Percentiles rank a stretch among this genome's conserved stretches.
phyloP scores from a whole-genome alignment of 345 rosid species.

The Aethionema arabicum region DNA sequence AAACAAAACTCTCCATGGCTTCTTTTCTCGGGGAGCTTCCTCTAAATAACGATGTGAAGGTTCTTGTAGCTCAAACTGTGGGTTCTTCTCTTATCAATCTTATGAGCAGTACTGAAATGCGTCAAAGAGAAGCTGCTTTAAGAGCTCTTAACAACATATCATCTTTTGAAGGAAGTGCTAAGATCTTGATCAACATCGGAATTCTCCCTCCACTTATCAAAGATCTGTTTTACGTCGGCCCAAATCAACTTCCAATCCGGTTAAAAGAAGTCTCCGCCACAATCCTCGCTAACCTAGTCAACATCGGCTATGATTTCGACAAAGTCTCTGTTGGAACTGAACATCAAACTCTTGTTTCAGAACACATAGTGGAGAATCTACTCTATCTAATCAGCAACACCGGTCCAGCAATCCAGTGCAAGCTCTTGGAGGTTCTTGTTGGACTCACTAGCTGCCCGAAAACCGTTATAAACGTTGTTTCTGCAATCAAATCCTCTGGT shows the following conservation, averaged over 20 bases:
- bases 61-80: slow-evolving; percentile 73
- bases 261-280: slow-evolving; percentile 93
- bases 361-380: slow-evolving; percentile 70
- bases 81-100: slow-evolving; percentile 74
- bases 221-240: slow-evolving; percentile 74
- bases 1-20: slow-evolving; percentile 89
- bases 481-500: slow-evolving; percentile 89
- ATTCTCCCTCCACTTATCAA: slow-evolving; percentile 89
- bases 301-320: slow-evolving; percentile 70
- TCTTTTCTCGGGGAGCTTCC: slow-evolving; percentile 86
- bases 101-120: slow-evolving; percentile 71
- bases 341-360: slow-evolving; percentile 76
- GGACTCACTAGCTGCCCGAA: slow-evolving; percentile 67
- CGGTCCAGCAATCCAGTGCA: slow-evolving; percentile 94
- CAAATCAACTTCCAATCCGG: slow-evolving; percentile 76
- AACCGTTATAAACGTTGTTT: slow-evolving; percentile 65
- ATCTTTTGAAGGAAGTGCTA: slow-evolving; percentile 75
- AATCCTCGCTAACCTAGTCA: slow-evolving; percentile 86
- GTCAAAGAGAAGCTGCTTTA: slow-evolving; percentile 79
- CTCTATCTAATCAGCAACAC: slow-evolving; percentile 92
- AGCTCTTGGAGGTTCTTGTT: slow-evolving; percentile 93
- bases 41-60: slow-evolving; percentile 72
- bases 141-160: slow-evolving; percentile 90
- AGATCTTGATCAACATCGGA: slow-evolving; percentile 74
- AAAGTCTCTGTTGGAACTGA: slow-evolving; percentile 55